Base-by-base conservation (phyloP, 441 rosid genomes). In the Euphorbia schlechtendalii region DNA sequence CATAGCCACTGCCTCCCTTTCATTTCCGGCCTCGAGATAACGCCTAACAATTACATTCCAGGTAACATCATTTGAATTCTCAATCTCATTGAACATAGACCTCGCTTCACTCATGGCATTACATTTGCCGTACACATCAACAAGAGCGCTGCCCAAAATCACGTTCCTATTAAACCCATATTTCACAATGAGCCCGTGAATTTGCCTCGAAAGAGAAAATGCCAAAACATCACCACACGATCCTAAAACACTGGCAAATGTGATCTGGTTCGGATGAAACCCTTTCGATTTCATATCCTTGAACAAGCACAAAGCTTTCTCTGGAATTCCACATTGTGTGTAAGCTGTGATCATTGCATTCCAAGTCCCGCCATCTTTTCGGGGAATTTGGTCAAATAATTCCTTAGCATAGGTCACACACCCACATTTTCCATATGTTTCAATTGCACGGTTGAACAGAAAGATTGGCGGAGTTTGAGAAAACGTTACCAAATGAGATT, bases 21-120 rank as follows among this genome's bases (percentile, higher is more conserved):
- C 78, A 70, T 66, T 71, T 15, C 90, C 96, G 40, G 76, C 78
- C 74, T 86, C 96, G 55, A 89, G 82, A 77, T 86, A 87, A 78
- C 95, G 71, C 64, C 98, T 76, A 34, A 89, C 78, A n/a, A 89
- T 87, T 67, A 87, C 89, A 69, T 92, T 87, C 96, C 98, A 92
- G 3, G 96, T 82, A 63, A 92, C 86, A 56, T 76, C 79, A 75
- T 85, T 89, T 36, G 87, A 85, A 61, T 51, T 69, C 59, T 62
- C 71, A 72, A 92, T 83, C 78, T 84, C 96, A 76, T 87, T 84
- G 70, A 89, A 92, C 78, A 87, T 75, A 64, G 74, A 80, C 76
- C 90, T 81, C 3, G 96, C 82, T 70, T 84, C 93, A 45, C 48
- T 69, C 84, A 92, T 83, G 59, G 75, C 81, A 57, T 58, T 5